phyloP scores from a whole-genome alignment of 2,329 filamentous ascomycete genomes.

The Cercospora zeae-maydis region DNA sequence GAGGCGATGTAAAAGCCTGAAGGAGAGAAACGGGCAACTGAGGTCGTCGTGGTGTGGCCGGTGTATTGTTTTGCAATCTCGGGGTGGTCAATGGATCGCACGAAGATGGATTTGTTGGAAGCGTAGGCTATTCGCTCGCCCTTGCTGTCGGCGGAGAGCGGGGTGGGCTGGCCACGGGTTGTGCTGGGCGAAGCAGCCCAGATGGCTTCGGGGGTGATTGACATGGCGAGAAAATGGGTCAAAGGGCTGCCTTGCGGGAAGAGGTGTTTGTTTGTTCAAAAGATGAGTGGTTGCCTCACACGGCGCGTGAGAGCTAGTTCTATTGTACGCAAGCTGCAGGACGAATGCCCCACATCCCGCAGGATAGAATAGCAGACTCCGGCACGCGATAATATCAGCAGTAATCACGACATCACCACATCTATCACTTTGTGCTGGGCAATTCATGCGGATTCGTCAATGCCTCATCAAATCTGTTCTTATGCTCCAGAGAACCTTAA shows the following conservation, averaged over 20 bases:
- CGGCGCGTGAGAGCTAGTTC: not conserved
- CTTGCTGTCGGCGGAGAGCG: slow-evolving; percentile 81
- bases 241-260: not conserved
- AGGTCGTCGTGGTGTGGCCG: slow-evolving; percentile 81
- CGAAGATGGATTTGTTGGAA: slow-evolving; percentile 92
- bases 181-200: slow-evolving; percentile 83
- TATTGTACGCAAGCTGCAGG: not conserved
- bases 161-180: slow-evolving; percentile 79
- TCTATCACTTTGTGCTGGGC: too few species aligned
- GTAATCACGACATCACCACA: too few species aligned
- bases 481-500: too few species aligned
- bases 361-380: too few species aligned
- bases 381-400: too few species aligned
- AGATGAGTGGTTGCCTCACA: not conserved
- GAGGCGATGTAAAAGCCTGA: slow-evolving; percentile 94
- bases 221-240: not conserved
- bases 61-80: slow-evolving; percentile 84
- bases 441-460: too few species aligned
- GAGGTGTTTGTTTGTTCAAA: not conserved
- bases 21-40: slow-evolving; percentile 88
- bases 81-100: slow-evolving; percentile 90
- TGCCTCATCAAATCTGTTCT: too few species aligned
- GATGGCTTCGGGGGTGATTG: slow-evolving; percentile 57
- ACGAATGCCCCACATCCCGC: not conserved
- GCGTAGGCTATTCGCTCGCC: slow-evolving; percentile 91